Evolutionary conservation across 2,329 filamentous ascomycete species (phyloP).

Genomic region (Sodiomyces alkalinus): DNA sequence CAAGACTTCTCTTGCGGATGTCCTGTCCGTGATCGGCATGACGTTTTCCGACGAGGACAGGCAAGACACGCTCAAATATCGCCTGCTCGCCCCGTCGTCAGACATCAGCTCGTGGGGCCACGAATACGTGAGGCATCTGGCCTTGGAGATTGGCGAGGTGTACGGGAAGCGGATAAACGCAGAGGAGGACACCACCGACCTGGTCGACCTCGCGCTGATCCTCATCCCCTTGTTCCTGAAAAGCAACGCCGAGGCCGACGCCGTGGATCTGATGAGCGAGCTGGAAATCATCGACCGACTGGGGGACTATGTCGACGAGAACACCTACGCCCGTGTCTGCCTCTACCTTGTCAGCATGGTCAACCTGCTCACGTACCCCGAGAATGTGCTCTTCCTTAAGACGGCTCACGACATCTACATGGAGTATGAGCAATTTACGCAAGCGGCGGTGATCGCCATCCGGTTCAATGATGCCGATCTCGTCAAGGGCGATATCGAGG

Average conservation of each 20-base stretch:
- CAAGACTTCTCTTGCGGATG: conserved; percentile 85
- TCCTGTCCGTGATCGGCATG: conserved; percentile 95
- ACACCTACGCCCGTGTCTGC: conserved; percentile 86
- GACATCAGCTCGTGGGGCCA: conserved; percentile 97
- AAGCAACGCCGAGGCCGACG: conserved; percentile 96
- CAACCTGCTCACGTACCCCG: conserved; percentile 88
- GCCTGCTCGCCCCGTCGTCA: conserved; percentile 73
- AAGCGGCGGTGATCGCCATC: conserved; percentile 89
- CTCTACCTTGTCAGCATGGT: conserved; percentile 99
- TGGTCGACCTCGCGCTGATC: conserved; percentile 68
- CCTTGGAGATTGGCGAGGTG: conserved; percentile 89
- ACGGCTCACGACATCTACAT: conserved; percentile 92
- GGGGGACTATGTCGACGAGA: conserved; percentile 75
- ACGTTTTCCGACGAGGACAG: conserved; percentile 95
- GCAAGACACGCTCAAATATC: conserved; percentile 91
- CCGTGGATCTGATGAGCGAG: conserved; percentile 92
- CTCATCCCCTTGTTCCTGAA: conserved; percentile 90
- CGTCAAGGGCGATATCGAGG: conserved; percentile 68
- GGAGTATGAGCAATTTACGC: conserved; percentile 79
- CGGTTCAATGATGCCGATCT: conserved; percentile 75
- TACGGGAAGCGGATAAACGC: conserved; percentile 76
- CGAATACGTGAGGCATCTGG: conserved; percentile 92
- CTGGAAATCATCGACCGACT: conserved; percentile 93
- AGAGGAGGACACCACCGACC: conserved; percentile 69
- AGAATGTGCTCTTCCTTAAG: conserved; percentile 88